A percentile compares a stretch with the other conserved stretches of the same genome.
phyloP scores from a whole-genome alignment of 495 filamentous ascomycete species.

The Lentithecium fluviatile region DNA sequence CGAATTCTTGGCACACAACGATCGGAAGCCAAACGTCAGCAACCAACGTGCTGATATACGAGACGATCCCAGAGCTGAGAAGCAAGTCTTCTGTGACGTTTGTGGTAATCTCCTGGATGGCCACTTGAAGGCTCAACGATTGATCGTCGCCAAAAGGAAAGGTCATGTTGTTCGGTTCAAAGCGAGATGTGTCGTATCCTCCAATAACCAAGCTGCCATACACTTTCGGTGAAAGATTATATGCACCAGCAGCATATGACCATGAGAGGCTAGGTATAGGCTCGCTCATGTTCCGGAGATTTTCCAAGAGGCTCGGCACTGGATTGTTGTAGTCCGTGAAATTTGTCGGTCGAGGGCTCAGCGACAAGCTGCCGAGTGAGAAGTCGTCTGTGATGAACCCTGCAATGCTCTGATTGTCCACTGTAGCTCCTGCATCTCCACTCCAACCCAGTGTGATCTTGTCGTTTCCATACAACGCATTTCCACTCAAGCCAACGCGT shows the following conservation, averaged over 20 bases:
- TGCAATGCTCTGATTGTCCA: conserved; percentile 38
- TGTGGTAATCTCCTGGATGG: conserved; percentile 37
- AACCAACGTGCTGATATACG: conserved; percentile 40
- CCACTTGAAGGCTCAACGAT: conserved; percentile 37
- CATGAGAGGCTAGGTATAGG: conserved; percentile 41
- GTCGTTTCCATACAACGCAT: conserved; percentile 41
- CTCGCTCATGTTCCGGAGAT: conserved; percentile 33
- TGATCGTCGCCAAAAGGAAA: conserved; percentile 37
- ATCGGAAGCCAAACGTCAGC: conserved; percentile 42
- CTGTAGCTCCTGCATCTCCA: conserved; percentile 33
- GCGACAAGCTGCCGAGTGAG: conserved; percentile 39
- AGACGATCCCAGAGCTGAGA: conserved; percentile 29
- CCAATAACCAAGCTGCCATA: conserved; percentile 41
- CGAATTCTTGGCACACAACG: conserved; percentile 38
- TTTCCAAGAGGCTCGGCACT: conserved; percentile 37
- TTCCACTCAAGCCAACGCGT: conserved; percentile 33
- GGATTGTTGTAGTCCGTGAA: conserved; percentile 39
- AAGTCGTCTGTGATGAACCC: conserved; percentile 36
- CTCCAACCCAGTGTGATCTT: conserved; percentile 35
- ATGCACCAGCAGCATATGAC: conserved; percentile 43
- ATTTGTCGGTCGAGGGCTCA: conserved; percentile 43
- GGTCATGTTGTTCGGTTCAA: conserved; percentile 33
- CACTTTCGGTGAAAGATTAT: conserved; percentile 32
- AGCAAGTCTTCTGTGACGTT: conserved; percentile 26
- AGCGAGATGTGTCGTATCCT: conserved; percentile 40